Evolutionary conservation across 2,329 filamentous ascomycete genomes (phyloP), one percentile per base, ranked within the genome.

Genomic region (Aspergillus pseudotamarii): DNA sequence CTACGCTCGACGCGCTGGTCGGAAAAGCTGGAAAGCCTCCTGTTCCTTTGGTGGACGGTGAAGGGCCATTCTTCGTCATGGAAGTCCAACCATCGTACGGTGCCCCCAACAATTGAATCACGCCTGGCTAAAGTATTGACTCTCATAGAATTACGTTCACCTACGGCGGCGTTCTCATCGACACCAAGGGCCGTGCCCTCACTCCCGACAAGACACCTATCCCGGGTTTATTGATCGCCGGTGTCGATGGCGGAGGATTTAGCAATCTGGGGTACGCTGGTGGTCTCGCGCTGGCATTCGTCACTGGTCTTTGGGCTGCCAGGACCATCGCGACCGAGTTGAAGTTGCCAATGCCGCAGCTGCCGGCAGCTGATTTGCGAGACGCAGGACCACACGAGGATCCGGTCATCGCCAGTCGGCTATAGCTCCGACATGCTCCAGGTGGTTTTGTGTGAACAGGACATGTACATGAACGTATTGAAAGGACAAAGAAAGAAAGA

Each of bases 41-140:
- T 19, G 46, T 23, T 6, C 41, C 71, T 9, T 34, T 73, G 19
- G 60, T 70, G 19, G 71, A 72, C 10, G 70, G 70, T 3, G 64
- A 72, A 56, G 71, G 69, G 12, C 68, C 66, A 19, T 73, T 72
- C 57, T 68, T 69, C 58, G 71, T 67, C 12, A 73, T 73, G 59
- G 70, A 73, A 58, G 70, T 73, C 6, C 71, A 73, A 46, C 70
- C 71, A 61, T 73, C 71, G 70, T 72, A 67, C 53, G 68, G 1
- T 67, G 30, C 43, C 43, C 43, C 21, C 21, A 5, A 26, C 26
- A 26, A 26, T 3, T 16, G 43, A 21, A 23, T 11, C 21, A n/a
- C 23, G 11, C n/a, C 6, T 46, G 21, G 6, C 43, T 46, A 21
- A 11, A 23, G 21, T 46, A 6, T 23, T 46, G 43, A 23, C 43